Percentiles rank a stretch among this genome's conserved stretches.
Conservation (phyloP, 805 yeast species). For the Metschnikowia peoriensis region DNA sequence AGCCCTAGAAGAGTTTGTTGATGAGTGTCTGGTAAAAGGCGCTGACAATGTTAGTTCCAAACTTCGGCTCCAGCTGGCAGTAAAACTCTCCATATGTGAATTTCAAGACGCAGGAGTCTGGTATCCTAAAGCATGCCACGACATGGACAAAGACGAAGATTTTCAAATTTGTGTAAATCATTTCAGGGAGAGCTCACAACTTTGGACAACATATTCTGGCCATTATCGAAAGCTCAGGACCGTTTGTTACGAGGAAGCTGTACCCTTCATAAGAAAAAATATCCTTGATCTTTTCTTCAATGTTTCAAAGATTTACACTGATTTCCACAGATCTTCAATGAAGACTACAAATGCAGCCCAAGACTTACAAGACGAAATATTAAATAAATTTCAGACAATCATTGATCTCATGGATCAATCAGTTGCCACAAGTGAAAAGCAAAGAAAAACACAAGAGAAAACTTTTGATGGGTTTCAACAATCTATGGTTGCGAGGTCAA, state of each 20-base stretch:
- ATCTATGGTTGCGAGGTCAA: slow-evolving; percentile 2
- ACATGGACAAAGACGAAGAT: slow-evolving; percentile 12
- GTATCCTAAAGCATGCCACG: slow-evolving; percentile 29
- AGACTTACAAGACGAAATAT: slow-evolving; percentile 3
- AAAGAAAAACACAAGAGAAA: neutral
- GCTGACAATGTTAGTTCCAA: slow-evolving; percentile 34
- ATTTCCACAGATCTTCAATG: slow-evolving; percentile 10
- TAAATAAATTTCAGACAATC: slow-evolving; percentile 4
- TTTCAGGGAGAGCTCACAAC: slow-evolving; percentile 48
- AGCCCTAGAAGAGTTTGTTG: slow-evolving; percentile 41
- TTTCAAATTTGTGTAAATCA: slow-evolving; percentile 38
- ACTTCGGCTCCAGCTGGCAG: slow-evolving; percentile 40
- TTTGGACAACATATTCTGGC: slow-evolving; percentile 76
- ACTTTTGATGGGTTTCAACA: slow-evolving; percentile 5
- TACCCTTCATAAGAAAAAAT: slow-evolving; percentile 53
- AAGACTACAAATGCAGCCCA: neutral
- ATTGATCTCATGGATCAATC: slow-evolving; percentile 4
- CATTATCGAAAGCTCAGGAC: slow-evolving; percentile 53
- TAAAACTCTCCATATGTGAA: slow-evolving; percentile 53
- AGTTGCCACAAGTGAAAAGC: neutral
- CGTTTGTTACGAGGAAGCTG: slow-evolving; percentile 51
- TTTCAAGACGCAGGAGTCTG: slow-evolving; percentile 46
- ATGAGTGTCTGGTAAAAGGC: slow-evolving; percentile 40
- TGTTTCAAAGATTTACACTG: slow-evolving; percentile 34
- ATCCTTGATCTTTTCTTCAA: slow-evolving; percentile 46